Evolutionary conservation across 129 eudicot genomes (phyloP).

Genomic region (Erigeron canadensis): DNA sequence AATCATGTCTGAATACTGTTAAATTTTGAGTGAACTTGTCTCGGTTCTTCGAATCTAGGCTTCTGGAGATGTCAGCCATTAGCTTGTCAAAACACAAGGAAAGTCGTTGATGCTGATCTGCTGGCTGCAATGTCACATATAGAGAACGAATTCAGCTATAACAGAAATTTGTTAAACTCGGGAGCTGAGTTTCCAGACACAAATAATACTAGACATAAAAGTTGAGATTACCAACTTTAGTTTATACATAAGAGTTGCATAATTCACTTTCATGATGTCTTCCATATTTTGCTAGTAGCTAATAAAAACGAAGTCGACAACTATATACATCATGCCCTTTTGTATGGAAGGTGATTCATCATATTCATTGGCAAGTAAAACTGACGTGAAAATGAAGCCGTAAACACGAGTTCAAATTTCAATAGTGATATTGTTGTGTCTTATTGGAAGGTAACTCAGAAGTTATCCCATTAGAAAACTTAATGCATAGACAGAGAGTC

Average conservation of each 20-base stretch:
- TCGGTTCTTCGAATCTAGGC: conserved; percentile 91
- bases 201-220: not conserved
- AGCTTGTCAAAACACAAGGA: conserved; percentile 84
- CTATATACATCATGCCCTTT: not conserved
- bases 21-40: conserved; percentile 91
- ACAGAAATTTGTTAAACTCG: not conserved
- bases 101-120: conserved; percentile 88
- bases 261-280: not conserved
- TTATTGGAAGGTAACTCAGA: not conserved
- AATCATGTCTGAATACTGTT: conserved; percentile 76
- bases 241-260: not conserved
- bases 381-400: not conserved
- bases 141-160: not conserved
- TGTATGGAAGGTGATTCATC: not conserved
- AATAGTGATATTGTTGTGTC: not conserved
- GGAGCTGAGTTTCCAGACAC: not conserved
- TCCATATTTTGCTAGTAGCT: not conserved
- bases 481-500: not conserved
- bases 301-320: not conserved
- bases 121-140: conserved; percentile 62
- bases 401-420: conserved; percentile 1
- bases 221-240: not conserved
- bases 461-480: not conserved
- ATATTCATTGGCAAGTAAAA: not conserved
- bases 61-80: conserved; percentile 78